Evolutionary conservation across 345 rosid genomes (phyloP).

Genomic region (Bruguiera sexangula): DNA sequence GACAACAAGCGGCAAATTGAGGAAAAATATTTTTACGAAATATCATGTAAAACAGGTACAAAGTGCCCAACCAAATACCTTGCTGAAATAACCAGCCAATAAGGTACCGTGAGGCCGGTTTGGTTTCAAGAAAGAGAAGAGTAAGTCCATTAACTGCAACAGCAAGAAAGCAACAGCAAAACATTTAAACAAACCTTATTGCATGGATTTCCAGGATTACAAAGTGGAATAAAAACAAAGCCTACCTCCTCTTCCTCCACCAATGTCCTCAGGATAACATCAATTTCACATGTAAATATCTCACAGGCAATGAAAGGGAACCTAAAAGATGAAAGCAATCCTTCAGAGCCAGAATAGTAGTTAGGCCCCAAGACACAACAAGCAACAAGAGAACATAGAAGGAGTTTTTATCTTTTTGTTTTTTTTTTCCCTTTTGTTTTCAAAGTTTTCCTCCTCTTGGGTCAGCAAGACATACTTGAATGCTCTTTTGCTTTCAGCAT

Average conservation of each 20-base stretch:
- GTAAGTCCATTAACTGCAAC: constrained; percentile 84
- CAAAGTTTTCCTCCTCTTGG: neutral
- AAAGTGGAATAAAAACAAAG: neutral
- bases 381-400: neutral
- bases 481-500: constrained; percentile 78
- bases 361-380: neutral
- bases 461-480: constrained; percentile 61
- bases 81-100: constrained; percentile 97
- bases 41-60: neutral
- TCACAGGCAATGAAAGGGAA: constrained; percentile 95
- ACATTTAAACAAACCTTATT: neutral
- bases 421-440: neutral
- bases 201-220: neutral
- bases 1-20: neutral
- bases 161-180: constrained; percentile 20
- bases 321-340: constrained; percentile 39
- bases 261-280: constrained; percentile 86
- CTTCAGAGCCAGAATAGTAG: constrained; percentile 11
- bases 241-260: constrained; percentile 93
- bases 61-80: constrained; percentile 42
- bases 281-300: constrained; percentile 96
- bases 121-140: constrained; percentile 90
- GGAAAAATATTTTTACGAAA: neutral
- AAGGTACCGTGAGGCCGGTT: constrained; percentile 80
- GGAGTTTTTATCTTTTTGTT: neutral